Conservation (phyloP, 805 yeast genomes). For the Metschnikowia continentalis region DNA sequence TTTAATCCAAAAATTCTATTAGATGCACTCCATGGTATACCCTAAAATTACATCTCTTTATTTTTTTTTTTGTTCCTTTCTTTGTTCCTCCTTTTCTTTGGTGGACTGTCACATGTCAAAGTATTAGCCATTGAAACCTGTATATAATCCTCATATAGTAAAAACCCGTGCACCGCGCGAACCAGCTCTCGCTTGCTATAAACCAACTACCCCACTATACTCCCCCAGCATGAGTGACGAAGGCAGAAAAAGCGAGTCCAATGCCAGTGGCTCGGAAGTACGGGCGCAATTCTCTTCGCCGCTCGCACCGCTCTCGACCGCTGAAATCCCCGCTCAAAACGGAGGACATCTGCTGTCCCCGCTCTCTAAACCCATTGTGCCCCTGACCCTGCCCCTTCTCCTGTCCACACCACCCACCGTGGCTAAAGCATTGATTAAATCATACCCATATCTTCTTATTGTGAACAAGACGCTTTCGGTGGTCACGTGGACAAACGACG, state of each 20-base stretch:
- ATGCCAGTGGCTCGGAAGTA: slow-evolving; percentile 18
- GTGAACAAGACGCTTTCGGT: slow-evolving; percentile 67
- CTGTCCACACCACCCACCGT: slow-evolving; percentile 90
- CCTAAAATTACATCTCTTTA: too few relatives aligned
- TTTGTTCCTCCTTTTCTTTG: too few relatives aligned
- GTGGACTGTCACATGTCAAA: too few relatives aligned
- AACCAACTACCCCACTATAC: background rate
- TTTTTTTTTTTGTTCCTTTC: too few relatives aligned
- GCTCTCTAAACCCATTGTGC: slow-evolving; percentile 18
- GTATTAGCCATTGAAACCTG: too few relatives aligned
- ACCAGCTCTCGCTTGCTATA: slow-evolving; percentile 1
- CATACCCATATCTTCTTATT: slow-evolving; percentile 80
- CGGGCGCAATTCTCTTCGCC: slow-evolving; percentile 26
- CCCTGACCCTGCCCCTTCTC: slow-evolving; percentile 73
- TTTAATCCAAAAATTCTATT: too few relatives aligned
- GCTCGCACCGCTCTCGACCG: slow-evolving; percentile 3
- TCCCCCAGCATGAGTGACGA: slow-evolving; percentile 12
- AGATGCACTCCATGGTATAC: too few relatives aligned
- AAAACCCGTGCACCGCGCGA: background rate
- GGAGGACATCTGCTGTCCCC: background rate
- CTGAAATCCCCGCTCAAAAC: background rate
- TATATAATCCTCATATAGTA: too few relatives aligned
- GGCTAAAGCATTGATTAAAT: slow-evolving; percentile 72
- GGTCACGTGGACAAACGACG: slow-evolving; percentile 89
- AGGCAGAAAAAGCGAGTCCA: slow-evolving; percentile 9